These are phyloP conservation scores for Styphnolobium japonicum DNA, from an alignment of 306 rosid species.

Conservation along the genomic window DNA sequence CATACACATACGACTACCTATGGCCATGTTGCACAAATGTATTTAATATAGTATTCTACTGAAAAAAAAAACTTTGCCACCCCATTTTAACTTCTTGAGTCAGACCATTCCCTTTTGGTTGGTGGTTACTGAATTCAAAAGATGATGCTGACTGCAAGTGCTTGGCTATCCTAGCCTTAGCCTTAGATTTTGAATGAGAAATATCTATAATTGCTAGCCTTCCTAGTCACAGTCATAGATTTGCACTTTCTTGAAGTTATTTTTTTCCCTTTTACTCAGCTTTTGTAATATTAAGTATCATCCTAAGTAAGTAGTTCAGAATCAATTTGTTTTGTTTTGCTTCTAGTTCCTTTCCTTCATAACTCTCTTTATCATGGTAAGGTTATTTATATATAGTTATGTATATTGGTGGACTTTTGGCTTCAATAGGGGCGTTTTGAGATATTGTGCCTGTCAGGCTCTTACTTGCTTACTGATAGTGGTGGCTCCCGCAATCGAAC, in stretches of 20 bases:
- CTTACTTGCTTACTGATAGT: conserved; percentile 52
- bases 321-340: neutral
- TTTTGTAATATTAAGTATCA: neutral
- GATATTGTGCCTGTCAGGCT: conserved; percentile 85
- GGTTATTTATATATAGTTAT: neutral
- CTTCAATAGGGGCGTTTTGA: conserved; percentile 75
- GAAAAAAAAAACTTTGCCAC: neutral
- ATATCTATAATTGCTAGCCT: neutral
- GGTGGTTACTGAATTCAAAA: neutral
- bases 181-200: neutral
- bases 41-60: neutral
- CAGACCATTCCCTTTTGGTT: neutral
- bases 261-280: too few relatives aligned
- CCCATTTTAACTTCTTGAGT: neutral
- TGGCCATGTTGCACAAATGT: neutral
- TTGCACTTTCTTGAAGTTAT: too few relatives aligned
- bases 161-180: neutral
- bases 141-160: neutral
- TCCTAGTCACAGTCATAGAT: neutral
- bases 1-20: neutral
- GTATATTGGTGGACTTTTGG: conserved; percentile 8
- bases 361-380: neutral
- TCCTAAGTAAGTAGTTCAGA: too few relatives aligned
- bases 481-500: conserved; percentile 61
- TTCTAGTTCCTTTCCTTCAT: neutral